Evolutionary conservation across 2,329 filamentous ascomycete genomes (phyloP).

Genomic region (Sarocladium brachiariae): DNA sequence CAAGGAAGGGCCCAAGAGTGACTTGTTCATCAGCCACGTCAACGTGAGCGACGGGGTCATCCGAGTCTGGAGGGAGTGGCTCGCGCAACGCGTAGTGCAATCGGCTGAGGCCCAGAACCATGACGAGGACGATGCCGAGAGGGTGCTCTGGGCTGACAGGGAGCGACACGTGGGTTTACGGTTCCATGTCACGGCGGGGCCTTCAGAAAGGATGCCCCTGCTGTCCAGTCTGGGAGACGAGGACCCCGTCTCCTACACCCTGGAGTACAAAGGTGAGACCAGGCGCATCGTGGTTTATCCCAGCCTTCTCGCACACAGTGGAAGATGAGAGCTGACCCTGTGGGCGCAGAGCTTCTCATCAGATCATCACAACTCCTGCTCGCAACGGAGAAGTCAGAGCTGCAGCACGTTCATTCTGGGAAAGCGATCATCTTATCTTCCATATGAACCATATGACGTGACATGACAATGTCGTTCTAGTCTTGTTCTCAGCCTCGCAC

Average conservation of each 20-base stretch:
- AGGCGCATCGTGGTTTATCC: background rate
- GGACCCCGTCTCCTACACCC: constrained; percentile 58
- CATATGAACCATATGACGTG: constrained; percentile 12
- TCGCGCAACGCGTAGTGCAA: constrained; percentile 36
- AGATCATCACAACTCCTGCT: constrained; percentile 57
- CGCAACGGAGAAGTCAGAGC: constrained; percentile 57
- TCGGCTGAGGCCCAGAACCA: background rate
- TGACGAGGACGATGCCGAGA: constrained; percentile 11
- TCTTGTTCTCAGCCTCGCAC: background rate
- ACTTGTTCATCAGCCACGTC: constrained; percentile 57
- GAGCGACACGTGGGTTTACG: constrained; percentile 59
- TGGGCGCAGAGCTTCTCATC: constrained; percentile 57
- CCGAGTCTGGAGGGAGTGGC: constrained; percentile 67
- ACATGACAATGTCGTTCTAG: no score
- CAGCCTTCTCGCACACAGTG: background rate
- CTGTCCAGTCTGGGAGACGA: constrained; percentile 50
- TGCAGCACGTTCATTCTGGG: constrained; percentile 53
- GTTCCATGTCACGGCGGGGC: constrained; percentile 46
- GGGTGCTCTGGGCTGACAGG: constrained; percentile 62
- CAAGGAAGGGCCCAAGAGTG: constrained; percentile 53
- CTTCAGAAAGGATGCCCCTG: constrained; percentile 41
- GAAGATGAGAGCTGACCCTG: constrained; percentile 2
- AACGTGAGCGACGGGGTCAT: constrained; percentile 62
- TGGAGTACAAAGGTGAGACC: constrained; percentile 63
- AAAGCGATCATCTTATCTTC: constrained; percentile 62